Base-by-base conservation (phyloP, 208 protist genomes). In the Plasmodiophora brassicae region DNA sequence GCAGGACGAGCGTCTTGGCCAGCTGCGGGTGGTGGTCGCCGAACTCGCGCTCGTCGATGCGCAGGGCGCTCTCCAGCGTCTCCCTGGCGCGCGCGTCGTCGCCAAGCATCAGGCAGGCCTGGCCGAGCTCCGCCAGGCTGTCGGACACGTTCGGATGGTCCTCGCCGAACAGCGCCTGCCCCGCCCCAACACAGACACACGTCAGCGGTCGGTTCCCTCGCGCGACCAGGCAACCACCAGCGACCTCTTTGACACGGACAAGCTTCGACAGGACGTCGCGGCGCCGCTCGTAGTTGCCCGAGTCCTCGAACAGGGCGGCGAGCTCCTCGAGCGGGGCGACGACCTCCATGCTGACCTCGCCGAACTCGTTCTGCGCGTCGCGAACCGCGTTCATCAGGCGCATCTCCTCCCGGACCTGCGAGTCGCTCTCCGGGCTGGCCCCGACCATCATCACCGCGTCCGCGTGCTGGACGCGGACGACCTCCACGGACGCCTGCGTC, bases 241-340 rank as follows among this genome's bases (percentile, higher is more conserved):
- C 50, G 25, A 78, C 65, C 65, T 38, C 65, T 78, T 32, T 78
- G 32, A 78, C 10, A 5, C 41, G 10, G n/a, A 78, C 14, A 5
- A 78, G 65, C 20, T 78, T 78, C 5, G n/a, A 5, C n/a, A 78
- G 41, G 41, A 78, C 65, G n/a, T 78, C 65, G 5, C n/a, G 5
- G 32, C n/a, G 5, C n/a, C 65, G 5, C n/a, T 78, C 65, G n/a
- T 78, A 78, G 41, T 78, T 78, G 65, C 65, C 65, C n/a, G 65
- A 78, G 32, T 78, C 65, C n/a, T 78, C 65, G 41, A 36, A 78
- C 10, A 78, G n/a, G 20, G 65, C 5, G n/a, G 65, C 65, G 5
- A 78, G 65, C n/a, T 78, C 65, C n/a, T 5, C 65, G 5, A 78
- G n/a, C n/a, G 65, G 65, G 14, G 5, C n/a, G 5, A 36, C 14